phyloP scores from a whole-genome alignment of 2,329 filamentous ascomycete genomes.

The Fusarium austroafricanum region DNA sequence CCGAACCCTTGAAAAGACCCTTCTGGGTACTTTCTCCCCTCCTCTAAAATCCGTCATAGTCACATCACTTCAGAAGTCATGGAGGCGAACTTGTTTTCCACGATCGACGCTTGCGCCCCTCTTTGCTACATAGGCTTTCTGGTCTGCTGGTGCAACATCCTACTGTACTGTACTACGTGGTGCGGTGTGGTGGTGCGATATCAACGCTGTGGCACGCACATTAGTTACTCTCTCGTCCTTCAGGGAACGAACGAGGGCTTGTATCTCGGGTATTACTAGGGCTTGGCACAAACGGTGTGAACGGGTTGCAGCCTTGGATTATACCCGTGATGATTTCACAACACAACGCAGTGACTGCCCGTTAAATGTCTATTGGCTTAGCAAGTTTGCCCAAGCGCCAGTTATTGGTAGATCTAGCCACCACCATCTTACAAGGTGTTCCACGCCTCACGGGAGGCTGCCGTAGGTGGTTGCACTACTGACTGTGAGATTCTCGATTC shows the following conservation, averaged over 20 bases:
- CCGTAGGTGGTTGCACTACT: conserved; percentile 20
- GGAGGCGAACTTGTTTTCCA: conserved; percentile 8
- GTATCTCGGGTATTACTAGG: conserved; percentile 15
- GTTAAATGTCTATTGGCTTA: conserved; percentile 8
- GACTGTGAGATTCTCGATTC: conserved; percentile 17
- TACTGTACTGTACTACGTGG: neutral
- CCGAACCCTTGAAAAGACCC: conserved; percentile 32
- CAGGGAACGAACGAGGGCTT: conserved; percentile 4
- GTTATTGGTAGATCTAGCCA: conserved; percentile 4
- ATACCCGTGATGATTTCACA: conserved; percentile 3
- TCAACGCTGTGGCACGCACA: conserved; percentile 14
- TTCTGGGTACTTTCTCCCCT: neutral
- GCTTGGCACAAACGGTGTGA: conserved; percentile 21
- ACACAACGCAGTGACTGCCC: neutral
- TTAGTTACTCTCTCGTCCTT: neutral
- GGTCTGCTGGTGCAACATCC: conserved; percentile 18
- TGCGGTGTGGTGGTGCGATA: conserved; percentile 27
- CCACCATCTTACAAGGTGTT: conserved; percentile 1
- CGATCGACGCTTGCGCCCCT: conserved; percentile 32
- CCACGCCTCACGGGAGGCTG: conserved; percentile 22
- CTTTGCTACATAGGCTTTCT: conserved; percentile 7
- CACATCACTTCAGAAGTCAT: conserved; percentile 11
- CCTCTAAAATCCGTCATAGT: conserved; percentile 19
- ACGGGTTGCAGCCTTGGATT: conserved; percentile 1
- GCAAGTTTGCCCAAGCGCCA: conserved; percentile 2